Percentiles rank a stretch among this genome's conserved stretches.
Conservation (phyloP, 768 basidiomycete species). For the Pleurotus giganteus region DNA sequence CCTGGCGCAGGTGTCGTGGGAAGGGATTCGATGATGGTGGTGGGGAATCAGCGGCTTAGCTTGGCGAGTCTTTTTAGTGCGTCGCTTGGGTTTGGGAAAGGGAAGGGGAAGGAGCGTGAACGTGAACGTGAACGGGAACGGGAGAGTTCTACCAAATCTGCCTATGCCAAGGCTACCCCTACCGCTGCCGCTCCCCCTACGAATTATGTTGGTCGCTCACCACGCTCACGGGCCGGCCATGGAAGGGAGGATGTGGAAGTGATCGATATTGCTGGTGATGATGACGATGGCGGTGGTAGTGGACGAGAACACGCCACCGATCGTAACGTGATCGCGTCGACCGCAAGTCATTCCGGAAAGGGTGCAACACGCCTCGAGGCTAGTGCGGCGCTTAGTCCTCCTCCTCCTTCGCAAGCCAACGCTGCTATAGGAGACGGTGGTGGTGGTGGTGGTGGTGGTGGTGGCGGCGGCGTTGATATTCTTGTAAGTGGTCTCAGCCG, state of each 20-base stretch:
- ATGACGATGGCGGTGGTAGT: neutral
- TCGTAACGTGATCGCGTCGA: neutral
- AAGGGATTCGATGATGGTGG: neutral
- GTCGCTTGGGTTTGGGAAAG: neutral
- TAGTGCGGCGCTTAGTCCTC: neutral
- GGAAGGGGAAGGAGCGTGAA: constrained; percentile 4
- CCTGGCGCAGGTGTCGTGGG: neutral
- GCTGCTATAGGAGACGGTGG: too few species aligned
- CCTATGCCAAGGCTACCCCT: too few species aligned
- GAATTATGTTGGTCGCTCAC: too few species aligned
- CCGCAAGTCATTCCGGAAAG: neutral
- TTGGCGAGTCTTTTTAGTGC: constrained; percentile 10
- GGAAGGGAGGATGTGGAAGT: neutral
- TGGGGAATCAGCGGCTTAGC: neutral
- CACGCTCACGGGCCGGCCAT: neutral
- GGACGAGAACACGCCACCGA: neutral
- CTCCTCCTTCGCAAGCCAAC: neutral
- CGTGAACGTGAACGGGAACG: neutral
- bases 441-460: too few species aligned
- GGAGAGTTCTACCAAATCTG: constrained; percentile 1
- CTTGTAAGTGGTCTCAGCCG: too few species aligned
- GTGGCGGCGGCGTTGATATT: too few species aligned
- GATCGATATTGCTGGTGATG: neutral
- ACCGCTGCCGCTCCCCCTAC: too few species aligned
- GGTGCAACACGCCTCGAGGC: neutral